These are phyloP conservation scores for Fusarium buharicum DNA, from an alignment of 2,329 filamentous ascomycete species.

Conservation along the genomic window DNA sequence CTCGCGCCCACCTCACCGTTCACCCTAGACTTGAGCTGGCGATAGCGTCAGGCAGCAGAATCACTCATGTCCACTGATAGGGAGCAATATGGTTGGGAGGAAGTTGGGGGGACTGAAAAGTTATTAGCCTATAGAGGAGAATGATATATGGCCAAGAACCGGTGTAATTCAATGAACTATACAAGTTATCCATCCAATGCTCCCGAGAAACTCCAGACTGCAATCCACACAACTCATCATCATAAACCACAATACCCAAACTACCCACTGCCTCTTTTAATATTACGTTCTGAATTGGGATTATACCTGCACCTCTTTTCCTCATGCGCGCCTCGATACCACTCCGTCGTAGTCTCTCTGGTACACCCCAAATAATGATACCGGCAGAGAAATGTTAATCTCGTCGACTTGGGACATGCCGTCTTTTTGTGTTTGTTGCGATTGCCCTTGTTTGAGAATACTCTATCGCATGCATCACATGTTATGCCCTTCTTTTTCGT, in stretches of 20 bases:
- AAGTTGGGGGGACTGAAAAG: no score
- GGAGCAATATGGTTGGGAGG: background rate
- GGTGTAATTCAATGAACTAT: no score
- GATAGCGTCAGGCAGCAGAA: conserved; percentile 12
- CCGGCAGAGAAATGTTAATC: conserved; percentile 41
- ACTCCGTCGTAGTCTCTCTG: conserved; percentile 44
- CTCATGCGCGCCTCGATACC: conserved; percentile 47
- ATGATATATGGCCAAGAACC: no score
- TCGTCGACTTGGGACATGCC: conserved; percentile 42
- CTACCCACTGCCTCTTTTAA: background rate
- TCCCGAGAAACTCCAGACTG: background rate
- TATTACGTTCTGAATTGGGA: conserved; percentile 1
- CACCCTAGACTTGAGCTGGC: conserved; percentile 3
- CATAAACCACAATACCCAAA: no score
- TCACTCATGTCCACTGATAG: background rate
- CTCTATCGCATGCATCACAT: conserved; percentile 44
- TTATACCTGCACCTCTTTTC: conserved; percentile 39
- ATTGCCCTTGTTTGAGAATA: conserved; percentile 47
- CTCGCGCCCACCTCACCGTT: conserved; percentile 2
- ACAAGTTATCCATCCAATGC: background rate
- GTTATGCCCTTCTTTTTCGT: conserved; percentile 14
- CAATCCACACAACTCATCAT: background rate
- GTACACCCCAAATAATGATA: conserved; percentile 39
- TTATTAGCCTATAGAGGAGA: no score
- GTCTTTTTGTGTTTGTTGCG: conserved; percentile 49